Evolutionary conservation across 331 rosid genomes (phyloP), one percentile per base, ranked within the genome.

Genomic region (Acacia concinna): DNA sequence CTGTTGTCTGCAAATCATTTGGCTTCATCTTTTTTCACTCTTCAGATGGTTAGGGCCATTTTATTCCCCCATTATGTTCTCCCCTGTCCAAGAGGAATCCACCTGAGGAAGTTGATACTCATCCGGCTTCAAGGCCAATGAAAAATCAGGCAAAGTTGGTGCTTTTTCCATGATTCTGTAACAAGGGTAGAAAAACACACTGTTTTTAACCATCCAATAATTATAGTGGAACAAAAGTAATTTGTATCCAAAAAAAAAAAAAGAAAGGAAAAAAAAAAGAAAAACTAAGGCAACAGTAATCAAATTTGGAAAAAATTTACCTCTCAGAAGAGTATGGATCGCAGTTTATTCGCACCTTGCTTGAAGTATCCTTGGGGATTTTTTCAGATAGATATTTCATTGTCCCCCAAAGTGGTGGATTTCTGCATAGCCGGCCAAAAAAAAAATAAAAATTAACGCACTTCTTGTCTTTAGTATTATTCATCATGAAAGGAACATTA

Each of bases 131-230:
- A 96, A 85, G 72, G 99, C 99, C 88, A 96, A 83, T 1, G 97
- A 93, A 68, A 96, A 96, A 82, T 96, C 98, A 0, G 99, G 99
- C 90, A 96, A 88, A 56, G 98, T 93, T 5, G 99, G 99, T 7
- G 99, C 99, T 28, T 94, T 93, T 86, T 93, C 99, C 97, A 93
- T 81, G 80, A 96, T 91, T 87, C 99, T 96, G 92, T 23, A 76
- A 75, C 76, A 71, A 68, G 78, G 47, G 73, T 85, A 72, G 21
- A 46, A 78, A 82, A 30, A 49, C 30, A 79, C 28, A 40, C 68
- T 47, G 68, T 25, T 31, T 79, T 73, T 38, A 18, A 38, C 37
- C 68, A 73, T 46, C 76, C 59, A 70, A 77, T 65, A 77, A 88
- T 66, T 43, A 85, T 79, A 71, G 88, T 85, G 83, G 32, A 76